A percentile compares a stretch with the other conserved stretches of the same genome.
Conservation (phyloP, 2,329 filamentous ascomycete species). For the Tolypocladium guangdongense region DNA sequence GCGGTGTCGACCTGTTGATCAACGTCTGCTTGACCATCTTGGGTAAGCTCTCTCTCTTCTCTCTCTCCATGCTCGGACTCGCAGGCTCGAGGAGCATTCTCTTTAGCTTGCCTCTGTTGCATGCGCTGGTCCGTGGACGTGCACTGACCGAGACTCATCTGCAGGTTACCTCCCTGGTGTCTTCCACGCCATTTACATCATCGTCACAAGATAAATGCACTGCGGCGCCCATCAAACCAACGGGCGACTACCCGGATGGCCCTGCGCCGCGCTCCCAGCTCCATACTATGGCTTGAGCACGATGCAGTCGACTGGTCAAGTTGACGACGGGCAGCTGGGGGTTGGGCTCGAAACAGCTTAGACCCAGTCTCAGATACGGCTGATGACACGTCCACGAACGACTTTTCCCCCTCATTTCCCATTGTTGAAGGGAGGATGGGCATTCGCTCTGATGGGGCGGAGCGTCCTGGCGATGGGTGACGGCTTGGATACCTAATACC, state of each 20-base stretch:
- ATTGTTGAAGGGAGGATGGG: not conserved
- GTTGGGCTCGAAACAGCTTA: not conserved
- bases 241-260: not conserved
- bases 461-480: not conserved
- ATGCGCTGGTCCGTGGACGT: not conserved
- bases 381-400: not conserved
- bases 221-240: not conserved
- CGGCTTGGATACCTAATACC: not conserved
- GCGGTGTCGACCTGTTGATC: conserved; percentile 78
- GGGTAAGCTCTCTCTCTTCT: conserved; percentile 25
- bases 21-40: conserved; percentile 82
- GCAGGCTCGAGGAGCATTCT: not conserved
- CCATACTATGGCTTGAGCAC: not conserved
- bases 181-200: conserved; percentile 90
- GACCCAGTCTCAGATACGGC: not conserved
- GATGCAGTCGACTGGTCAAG: not conserved
- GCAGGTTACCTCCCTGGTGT: conserved; percentile 64
- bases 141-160: conserved; percentile 5
- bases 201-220: conserved; percentile 23
- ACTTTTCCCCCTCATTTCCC: not conserved
- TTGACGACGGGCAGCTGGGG: not conserved
- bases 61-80: not conserved
- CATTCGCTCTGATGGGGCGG: not conserved
- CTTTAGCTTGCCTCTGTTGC: not conserved
- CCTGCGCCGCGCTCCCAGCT: not conserved